Base-by-base conservation (phyloP, 2,329 filamentous ascomycete genomes). In the Scleromitrula shiraiana region DNA sequence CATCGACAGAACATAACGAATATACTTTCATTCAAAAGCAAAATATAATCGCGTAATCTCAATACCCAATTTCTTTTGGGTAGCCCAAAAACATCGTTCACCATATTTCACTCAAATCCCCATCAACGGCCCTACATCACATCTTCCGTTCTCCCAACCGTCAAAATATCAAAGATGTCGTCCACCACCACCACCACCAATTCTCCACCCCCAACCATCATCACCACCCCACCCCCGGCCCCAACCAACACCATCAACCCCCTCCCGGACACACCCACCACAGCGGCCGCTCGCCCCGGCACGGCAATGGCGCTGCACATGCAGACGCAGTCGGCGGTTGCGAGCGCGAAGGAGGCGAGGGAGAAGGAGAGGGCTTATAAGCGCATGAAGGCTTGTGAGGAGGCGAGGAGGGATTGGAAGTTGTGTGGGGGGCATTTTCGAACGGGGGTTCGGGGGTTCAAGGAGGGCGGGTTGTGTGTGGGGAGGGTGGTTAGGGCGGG, bases 201-300 rank as follows among this genome's bases (percentile, higher is more conserved):
- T n/a, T n/a, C n/a, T n/a, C n/a, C n/a, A n/a, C n/a, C n/a, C n/a
- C n/a, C n/a, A n/a, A 33, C 30, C 30, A 33, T 15, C 43, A 7
- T 12, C 26, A 30, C 26, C 43, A 5, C 30, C 40, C 15, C 35
- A n/a, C 5, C 30, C n/a, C n/a, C 17, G 30, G 43, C 43, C 10
- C 43, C 43, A 1, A 46, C 43, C 15, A 46, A 46, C 22, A 46
- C 43, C 5, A n/a, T 46, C 2, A 46, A 46, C 40, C 43, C 43
- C n/a, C 43, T 46, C 9, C 43, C 43, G 9, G 26, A 26, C 5
- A 46, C 43, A 4, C 43, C 43, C 19, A 36, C 35, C 7, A 36
- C 43, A 4, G 42, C 42, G 2, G 14, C 42, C 4, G 24, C 5
- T n/a, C 4, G 23, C 27, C 17, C 43, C 4, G 43, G 24, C n/a